phyloP scores from a whole-genome alignment of 805 yeast species.

The Nakazawaea peltata region DNA sequence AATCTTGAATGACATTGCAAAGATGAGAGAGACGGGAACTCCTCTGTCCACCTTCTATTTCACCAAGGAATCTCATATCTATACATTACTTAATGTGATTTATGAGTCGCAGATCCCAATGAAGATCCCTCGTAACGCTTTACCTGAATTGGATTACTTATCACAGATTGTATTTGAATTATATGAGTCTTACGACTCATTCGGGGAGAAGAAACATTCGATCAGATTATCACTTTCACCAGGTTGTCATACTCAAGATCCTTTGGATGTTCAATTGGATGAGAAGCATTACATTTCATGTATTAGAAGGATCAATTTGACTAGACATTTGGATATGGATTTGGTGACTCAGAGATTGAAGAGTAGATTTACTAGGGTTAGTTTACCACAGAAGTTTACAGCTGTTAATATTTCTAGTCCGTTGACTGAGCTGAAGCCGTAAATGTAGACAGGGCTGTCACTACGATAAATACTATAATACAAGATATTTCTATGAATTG shows the following conservation, averaged over 20 bases:
- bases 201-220: conserved; percentile 75
- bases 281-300: conserved; percentile 95
- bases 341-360: conserved; percentile 74
- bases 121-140: conserved; percentile 87
- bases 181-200: conserved; percentile 69
- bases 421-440: conserved; percentile 14
- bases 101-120: conserved; percentile 93
- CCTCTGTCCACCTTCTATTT: conserved; percentile 87
- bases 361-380: conserved; percentile 78
- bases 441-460: not conserved
- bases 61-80: conserved; percentile 96
- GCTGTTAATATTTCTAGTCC: conserved; percentile 85
- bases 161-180: conserved; percentile 93
- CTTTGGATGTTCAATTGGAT: conserved; percentile 92
- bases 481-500: not conserved
- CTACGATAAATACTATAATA: not conserved
- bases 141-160: conserved; percentile 92
- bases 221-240: conserved; percentile 90
- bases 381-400: conserved; percentile 83
- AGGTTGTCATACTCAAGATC: conserved; percentile 97
- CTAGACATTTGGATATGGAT: conserved; percentile 90
- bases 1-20: conserved; percentile 70
- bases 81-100: conserved; percentile 82
- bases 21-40: conserved; percentile 66
- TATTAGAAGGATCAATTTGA: conserved; percentile 82